Evolutionary conservation across 805 yeast genomes (phyloP).

Genomic region (Ascoidea tarda): DNA sequence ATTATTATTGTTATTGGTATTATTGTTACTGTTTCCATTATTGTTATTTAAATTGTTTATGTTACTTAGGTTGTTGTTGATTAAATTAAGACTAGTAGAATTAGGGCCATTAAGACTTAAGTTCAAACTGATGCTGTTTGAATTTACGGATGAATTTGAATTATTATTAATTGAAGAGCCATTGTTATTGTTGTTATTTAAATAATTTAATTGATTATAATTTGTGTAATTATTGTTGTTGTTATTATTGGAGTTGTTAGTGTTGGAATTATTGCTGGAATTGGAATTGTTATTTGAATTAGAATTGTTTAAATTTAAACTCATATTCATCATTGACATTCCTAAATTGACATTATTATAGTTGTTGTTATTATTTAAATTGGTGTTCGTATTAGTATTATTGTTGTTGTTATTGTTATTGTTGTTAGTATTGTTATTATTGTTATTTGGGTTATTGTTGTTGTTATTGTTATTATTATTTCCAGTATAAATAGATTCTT

Average conservation of each 20-base stretch:
- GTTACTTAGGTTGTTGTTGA: no score
- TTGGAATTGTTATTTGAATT: constrained; percentile 6
- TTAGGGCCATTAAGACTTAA: no score
- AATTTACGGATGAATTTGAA: constrained; percentile 2
- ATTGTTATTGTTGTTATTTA: no score
- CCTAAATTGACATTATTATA: constrained; percentile 42
- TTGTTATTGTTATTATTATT: constrained; percentile 15
- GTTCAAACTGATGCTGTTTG: background rate
- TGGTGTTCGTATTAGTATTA: constrained; percentile 40
- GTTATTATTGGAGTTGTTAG: constrained; percentile 1
- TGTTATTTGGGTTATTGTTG: no score
- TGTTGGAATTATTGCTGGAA: constrained; percentile 1
- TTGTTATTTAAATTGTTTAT: constrained; percentile 7
- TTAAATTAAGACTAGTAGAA: no score
- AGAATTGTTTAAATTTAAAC: constrained; percentile 5
- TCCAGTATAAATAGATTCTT: constrained; percentile 35
- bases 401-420: constrained; percentile 8
- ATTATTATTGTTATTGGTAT: constrained; percentile 3
- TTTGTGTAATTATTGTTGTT: background rate
- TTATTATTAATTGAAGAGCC: constrained; percentile 3
- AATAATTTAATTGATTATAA: no score
- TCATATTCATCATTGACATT: constrained; percentile 18
- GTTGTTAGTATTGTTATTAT: constrained; percentile 6
- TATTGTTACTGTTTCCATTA: constrained; percentile 10
- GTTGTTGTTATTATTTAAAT: constrained; percentile 76